phyloP scores from a whole-genome alignment of 1,139 yeast genomes.

The Saccharomyces hybrid region DNA sequence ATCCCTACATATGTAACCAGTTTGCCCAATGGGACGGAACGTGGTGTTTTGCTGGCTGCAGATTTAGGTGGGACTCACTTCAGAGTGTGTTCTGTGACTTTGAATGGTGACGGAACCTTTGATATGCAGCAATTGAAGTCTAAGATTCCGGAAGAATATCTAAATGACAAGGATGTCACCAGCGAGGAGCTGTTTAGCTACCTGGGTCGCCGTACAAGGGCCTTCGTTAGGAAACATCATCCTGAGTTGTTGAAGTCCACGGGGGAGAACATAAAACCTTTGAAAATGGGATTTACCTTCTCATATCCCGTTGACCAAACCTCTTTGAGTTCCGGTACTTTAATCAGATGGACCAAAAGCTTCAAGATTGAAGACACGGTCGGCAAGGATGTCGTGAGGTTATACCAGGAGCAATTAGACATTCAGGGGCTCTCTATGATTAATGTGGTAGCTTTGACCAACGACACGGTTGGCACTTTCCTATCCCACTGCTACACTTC shows the following conservation, averaged over 20 bases:
- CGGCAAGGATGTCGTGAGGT: conserved; percentile 69
- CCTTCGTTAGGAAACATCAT: conserved; percentile 60
- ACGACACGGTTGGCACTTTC: conserved; percentile 92
- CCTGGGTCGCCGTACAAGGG: conserved; percentile 60
- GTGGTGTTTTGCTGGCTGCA: conserved; percentile 70
- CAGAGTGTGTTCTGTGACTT: conserved; percentile 75
- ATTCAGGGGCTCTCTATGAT: conserved; percentile 42
- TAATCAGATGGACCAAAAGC: conserved; percentile 95
- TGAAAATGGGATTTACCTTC: conserved; percentile 86
- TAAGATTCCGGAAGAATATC: conserved; percentile 64
- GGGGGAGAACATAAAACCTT: conserved; percentile 22
- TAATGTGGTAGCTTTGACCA: conserved; percentile 78
- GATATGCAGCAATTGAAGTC: conserved; percentile 63
- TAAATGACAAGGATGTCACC: conserved; percentile 40
- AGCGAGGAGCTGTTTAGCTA: conserved; percentile 57
- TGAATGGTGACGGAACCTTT: conserved; percentile 78
- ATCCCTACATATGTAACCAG: conserved; percentile 78
- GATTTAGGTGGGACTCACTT: conserved; percentile 87
- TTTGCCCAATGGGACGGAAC: conserved; percentile 75
- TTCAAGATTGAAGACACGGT: conserved; percentile 78
- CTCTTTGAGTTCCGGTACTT: conserved; percentile 64
- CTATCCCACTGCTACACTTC: conserved; percentile 79
- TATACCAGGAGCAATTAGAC: conserved; percentile 65
- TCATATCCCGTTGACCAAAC: conserved; percentile 89
- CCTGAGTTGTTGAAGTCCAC: conserved; percentile 28